Conservation (phyloP, 371 early-diverging fungal genomes). For the Capillidium heterosporum region DNA sequence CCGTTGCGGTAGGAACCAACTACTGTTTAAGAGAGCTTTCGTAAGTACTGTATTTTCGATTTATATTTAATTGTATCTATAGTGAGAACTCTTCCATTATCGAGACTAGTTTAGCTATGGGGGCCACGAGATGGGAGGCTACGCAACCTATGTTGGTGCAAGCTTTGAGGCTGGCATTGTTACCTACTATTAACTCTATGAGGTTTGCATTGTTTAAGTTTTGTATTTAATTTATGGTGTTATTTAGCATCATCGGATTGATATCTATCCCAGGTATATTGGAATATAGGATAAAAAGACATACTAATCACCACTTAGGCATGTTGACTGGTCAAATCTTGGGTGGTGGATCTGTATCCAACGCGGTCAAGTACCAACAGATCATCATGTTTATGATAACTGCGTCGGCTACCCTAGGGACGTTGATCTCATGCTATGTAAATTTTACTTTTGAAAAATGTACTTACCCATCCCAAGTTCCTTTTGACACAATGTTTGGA, state of each 20-base stretch:
- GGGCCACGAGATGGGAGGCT: conserved; percentile 75
- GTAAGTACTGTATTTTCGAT: neutral
- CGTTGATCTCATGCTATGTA: neutral
- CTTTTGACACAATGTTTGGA: neutral
- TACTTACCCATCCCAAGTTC: neutral
- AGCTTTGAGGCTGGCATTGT: conserved; percentile 51
- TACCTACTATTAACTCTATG: conserved; percentile 73
- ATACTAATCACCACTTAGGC: neutral
- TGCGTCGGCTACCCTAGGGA: conserved; percentile 7
- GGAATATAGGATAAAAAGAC: neutral
- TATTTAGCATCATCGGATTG: conserved; percentile 10
- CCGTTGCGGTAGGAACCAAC: conserved; percentile 47
- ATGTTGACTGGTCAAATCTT: conserved; percentile 13
- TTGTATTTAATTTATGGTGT: neutral
- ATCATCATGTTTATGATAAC: conserved; percentile 14
- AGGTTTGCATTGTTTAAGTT: conserved; percentile 11
- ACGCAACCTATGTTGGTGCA: conserved; percentile 49
- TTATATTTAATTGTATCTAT: neutral
- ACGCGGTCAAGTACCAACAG: conserved; percentile 10
- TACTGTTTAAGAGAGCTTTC: conserved; percentile 5
- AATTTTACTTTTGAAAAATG: neutral
- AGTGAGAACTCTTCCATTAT: conserved; percentile 50
- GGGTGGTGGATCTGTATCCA: conserved; percentile 10
- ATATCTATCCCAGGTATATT: conserved; percentile 12
- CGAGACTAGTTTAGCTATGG: conserved; percentile 54